These are phyloP conservation scores for Apiotrichum akiyoshidainum DNA, from an alignment of 1,284 basidiomycete species.

Conservation along the genomic window DNA sequence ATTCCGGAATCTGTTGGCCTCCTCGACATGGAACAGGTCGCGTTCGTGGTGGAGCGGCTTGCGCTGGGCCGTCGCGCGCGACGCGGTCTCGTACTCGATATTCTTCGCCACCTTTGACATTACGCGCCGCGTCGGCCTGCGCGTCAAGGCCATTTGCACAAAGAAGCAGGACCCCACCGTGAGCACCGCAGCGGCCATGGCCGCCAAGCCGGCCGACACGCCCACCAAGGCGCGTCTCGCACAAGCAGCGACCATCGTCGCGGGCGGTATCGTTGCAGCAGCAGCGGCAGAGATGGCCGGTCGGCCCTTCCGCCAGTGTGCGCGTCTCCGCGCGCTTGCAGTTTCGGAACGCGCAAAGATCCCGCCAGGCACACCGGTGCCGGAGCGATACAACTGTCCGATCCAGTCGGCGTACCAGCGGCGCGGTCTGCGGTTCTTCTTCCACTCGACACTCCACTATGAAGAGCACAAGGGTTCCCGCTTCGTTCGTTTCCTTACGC, in stretches of 20 bases:
- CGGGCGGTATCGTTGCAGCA: conserved; percentile 44
- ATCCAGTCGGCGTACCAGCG: conserved; percentile 15
- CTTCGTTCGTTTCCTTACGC: conserved; percentile 16
- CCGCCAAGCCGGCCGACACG: conserved; percentile 14
- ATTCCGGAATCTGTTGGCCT: conserved; percentile 33
- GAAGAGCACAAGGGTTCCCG: not conserved
- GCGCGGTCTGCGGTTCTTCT: conserved; percentile 34
- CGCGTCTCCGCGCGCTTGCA: conserved; percentile 6
- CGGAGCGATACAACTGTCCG: conserved; percentile 7
- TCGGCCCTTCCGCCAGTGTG: conserved; percentile 37
- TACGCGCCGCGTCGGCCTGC: conserved; percentile 42
- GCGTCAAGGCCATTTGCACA: conserved; percentile 41
- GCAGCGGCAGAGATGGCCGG: conserved; percentile 41
- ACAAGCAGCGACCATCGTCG: conserved; percentile 46
- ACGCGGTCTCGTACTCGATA: conserved; percentile 45
- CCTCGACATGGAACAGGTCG: conserved; percentile 37
- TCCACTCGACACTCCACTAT: conserved; percentile 14
- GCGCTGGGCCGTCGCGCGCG: conserved; percentile 43
- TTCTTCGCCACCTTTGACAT: conserved; percentile 51
- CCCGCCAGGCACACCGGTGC: conserved; percentile 1
- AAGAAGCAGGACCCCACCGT: not conserved
- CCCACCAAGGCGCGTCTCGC: conserved; percentile 45
- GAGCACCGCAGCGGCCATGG: conserved; percentile 5
- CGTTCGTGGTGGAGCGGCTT: conserved; percentile 47
- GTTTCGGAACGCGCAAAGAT: conserved; percentile 10